Conservation (phyloP, 345 rosid species). For the Turritis glabra region DNA sequence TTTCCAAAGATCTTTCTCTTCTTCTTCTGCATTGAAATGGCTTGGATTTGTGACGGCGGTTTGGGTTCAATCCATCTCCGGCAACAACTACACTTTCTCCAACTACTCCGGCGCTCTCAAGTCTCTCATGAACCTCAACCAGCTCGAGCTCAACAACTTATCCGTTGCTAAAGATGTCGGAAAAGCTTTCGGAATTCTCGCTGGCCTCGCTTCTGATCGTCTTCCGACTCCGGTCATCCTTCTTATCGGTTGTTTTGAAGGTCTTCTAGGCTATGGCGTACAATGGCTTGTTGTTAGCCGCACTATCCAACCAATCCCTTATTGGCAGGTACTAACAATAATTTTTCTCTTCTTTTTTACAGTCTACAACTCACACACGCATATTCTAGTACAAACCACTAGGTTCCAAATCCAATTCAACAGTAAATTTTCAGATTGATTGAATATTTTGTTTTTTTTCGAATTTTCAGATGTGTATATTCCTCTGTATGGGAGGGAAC, state of each 20-base stretch:
- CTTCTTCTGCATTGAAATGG: slow-evolving; percentile 64
- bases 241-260: slow-evolving; percentile 84
- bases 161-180: slow-evolving; percentile 94
- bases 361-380: too few relatives aligned
- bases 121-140: slow-evolving; percentile 81
- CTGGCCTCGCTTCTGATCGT: slow-evolving; percentile 88
- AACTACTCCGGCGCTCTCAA: slow-evolving; percentile 89
- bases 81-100: slow-evolving; percentile 93
- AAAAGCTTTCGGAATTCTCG: slow-evolving; percentile 90
- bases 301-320: slow-evolving; percentile 62
- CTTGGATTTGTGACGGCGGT: slow-evolving; percentile 92
- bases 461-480: slow-evolving; percentile 55
- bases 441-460: too few relatives aligned
- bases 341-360: too few relatives aligned
- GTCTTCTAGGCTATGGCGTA: slow-evolving; percentile 85
- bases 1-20: slow-evolving; percentile 16
- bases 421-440: too few relatives aligned
- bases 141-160: slow-evolving; percentile 73
- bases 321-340: slow-evolving; percentile 84
- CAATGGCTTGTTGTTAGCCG: slow-evolving; percentile 92
- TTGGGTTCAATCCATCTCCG: slow-evolving; percentile 91
- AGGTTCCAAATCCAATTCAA: too few relatives aligned
- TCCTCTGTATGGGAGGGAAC: slow-evolving; percentile 93
- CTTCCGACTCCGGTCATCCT: slow-evolving; percentile 64
- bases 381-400: too few relatives aligned